Conservation (phyloP, 2,329 filamentous ascomycete species). For the Emmonsiellopsis sp. region DNA sequence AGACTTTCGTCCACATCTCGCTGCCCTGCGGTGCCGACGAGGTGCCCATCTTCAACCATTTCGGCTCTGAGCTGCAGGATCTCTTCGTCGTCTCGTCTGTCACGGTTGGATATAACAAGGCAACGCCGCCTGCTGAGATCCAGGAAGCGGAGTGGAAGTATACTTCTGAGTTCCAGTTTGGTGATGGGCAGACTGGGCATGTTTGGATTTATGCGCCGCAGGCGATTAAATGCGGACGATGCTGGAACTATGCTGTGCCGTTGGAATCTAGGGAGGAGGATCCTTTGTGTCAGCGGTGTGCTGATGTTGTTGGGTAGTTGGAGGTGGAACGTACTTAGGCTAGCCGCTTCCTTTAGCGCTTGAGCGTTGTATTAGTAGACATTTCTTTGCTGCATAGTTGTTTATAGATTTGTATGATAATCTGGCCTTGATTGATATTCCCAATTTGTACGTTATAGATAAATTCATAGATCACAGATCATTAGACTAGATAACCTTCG, state of each 20-base stretch:
- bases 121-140: constrained; percentile 18
- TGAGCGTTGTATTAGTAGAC: not conserved
- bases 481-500: too few species aligned
- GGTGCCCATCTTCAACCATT: constrained; percentile 21
- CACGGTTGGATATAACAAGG: constrained; percentile 33
- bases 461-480: too few species aligned
- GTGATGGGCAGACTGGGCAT: constrained; percentile 21
- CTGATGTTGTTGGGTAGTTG: constrained; percentile 49
- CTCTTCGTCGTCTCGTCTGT: constrained; percentile 65
- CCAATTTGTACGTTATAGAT: too few species aligned
- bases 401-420: too few species aligned
- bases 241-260: constrained; percentile 76
- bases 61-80: constrained; percentile 45
- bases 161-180: constrained; percentile 31
- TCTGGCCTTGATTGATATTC: too few species aligned
- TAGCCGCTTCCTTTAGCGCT: not conserved
- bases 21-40: constrained; percentile 14
- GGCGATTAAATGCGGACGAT: constrained; percentile 68
- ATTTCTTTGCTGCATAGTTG: too few species aligned
- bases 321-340: constrained; percentile 8
- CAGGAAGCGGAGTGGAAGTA: constrained; percentile 34
- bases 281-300: constrained; percentile 64
- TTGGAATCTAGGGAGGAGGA: constrained; percentile 40
- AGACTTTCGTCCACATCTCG: constrained; percentile 55
- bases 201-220: constrained; percentile 40